Evolutionary conservation across 2,329 filamentous ascomycete species (phyloP).

Genomic region (Metarhizium robertsii): DNA sequence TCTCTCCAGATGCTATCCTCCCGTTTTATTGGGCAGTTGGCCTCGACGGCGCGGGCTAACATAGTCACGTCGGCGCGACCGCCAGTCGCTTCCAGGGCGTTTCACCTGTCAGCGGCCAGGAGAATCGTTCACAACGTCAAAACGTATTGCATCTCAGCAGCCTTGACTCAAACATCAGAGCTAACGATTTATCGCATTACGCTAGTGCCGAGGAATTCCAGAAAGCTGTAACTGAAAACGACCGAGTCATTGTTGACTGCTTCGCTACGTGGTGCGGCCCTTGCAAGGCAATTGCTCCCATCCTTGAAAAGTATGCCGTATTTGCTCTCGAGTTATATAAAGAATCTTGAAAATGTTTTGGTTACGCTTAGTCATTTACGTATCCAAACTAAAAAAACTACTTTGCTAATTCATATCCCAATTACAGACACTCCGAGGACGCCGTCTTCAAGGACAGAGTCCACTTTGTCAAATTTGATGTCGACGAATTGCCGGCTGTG

Average conservation of each 20-base stretch:
- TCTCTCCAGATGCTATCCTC: background rate
- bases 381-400: background rate
- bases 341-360: background rate
- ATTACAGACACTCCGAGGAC: conserved; percentile 15
- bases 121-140: conserved; percentile 36
- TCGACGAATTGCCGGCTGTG: conserved; percentile 69
- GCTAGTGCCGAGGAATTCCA: conserved; percentile 51
- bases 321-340: background rate
- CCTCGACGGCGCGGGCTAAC: background rate
- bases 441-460: conserved; percentile 47
- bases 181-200: background rate
- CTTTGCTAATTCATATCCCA: background rate
- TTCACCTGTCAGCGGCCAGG: conserved; percentile 29
- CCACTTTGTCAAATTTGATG: conserved; percentile 82
- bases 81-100: conserved; percentile 10
- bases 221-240: conserved; percentile 35
- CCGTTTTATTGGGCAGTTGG: background rate
- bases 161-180: background rate
- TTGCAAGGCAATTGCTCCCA: conserved; percentile 80
- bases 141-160: conserved; percentile 19
- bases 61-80: conserved; percentile 1
- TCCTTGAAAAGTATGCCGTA: conserved; percentile 33
- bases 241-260: conserved; percentile 72
- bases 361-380: background rate
- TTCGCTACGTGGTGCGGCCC: conserved; percentile 89